phyloP scores from a whole-genome alignment of 306 rosid species.

The Aeschynomene evenia region DNA sequence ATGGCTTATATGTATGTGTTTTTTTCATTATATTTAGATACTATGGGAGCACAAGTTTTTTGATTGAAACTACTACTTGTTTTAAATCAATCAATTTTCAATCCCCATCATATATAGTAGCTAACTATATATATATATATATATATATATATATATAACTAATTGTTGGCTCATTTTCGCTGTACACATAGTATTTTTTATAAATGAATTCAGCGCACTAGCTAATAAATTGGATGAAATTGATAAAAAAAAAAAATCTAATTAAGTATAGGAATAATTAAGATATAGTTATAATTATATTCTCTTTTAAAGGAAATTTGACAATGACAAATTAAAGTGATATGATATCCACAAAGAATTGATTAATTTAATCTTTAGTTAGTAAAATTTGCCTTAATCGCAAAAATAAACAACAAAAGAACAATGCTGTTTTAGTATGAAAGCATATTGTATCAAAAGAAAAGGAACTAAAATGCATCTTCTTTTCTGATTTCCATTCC shows the following conservation, averaged over 20 bases:
- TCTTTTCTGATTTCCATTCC: too few relatives aligned
- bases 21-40: constrained; percentile 9
- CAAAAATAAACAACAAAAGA: background rate
- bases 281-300: constrained; percentile 24
- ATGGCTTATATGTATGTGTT: constrained; percentile 1
- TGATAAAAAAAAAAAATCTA: background rate
- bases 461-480: too few relatives aligned
- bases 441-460: background rate
- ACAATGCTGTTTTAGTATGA: background rate
- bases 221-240: background rate
- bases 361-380: constrained; percentile 1
- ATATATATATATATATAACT: too few relatives aligned
- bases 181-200: too few relatives aligned
- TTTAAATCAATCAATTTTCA: background rate
- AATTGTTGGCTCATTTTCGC: too few relatives aligned
- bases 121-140: too few relatives aligned
- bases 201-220: too few relatives aligned
- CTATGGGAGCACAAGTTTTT: constrained; percentile 17
- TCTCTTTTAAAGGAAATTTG: constrained; percentile 14
- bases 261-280: constrained; percentile 18
- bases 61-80: constrained; percentile 23
- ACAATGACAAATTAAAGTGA: background rate
- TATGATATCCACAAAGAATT: background rate
- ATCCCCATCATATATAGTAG: too few relatives aligned
- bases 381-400: background rate